Base-by-base conservation (phyloP, 257 asterid species). In the Datura wrightii region DNA sequence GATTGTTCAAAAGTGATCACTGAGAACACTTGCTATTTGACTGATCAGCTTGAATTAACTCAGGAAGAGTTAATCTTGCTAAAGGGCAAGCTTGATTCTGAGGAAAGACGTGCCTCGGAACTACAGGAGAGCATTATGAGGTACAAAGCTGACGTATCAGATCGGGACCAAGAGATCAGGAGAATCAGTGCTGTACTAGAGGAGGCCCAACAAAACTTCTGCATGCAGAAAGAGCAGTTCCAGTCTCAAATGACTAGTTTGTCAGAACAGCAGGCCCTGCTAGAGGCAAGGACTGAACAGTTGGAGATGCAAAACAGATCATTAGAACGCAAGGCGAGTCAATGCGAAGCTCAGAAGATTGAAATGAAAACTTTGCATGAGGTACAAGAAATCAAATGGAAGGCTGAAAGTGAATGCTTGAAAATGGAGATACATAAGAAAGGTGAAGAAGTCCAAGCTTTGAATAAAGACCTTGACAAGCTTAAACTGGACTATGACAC, bases 201-300 rank as follows among this genome's bases (percentile, higher is more conserved):
- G 84, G 91, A 90, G 79, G 86, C 93, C 63, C 71, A 84, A 11
- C 92, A 88, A 78, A 87, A 83, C 31, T 88, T 90, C 46, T 85
- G 89, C 84, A 34, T 85, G 46, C 94, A 92, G 87, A 94, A 90
- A 89, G 89, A 88, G 80, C 89, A 92, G 39, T 86, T 94, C n/a
- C 94, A 90, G 83, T 87, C 95, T 82, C 85, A 87, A 48, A 88
- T 91, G 69, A 85, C 91, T 79, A 56, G 85, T 74, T 52, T 93
- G 86, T 84, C 91, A 7, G 91, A 89, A 84, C 59, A 83, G 41
- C 72, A 89, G 84, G 67, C 42, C 59, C 87, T 85, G 85, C 88
- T 87, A 31, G 93, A 91, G 89, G 90, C 86, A 66, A 90, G 70
- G 84, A 78, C 79, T 62, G 86, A 88, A 42, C 92, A 91, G 88